These are phyloP conservation scores for Rhizophagus prolifer DNA, from an alignment of 192 early-diverging fungal species.

Conservation along the genomic window DNA sequence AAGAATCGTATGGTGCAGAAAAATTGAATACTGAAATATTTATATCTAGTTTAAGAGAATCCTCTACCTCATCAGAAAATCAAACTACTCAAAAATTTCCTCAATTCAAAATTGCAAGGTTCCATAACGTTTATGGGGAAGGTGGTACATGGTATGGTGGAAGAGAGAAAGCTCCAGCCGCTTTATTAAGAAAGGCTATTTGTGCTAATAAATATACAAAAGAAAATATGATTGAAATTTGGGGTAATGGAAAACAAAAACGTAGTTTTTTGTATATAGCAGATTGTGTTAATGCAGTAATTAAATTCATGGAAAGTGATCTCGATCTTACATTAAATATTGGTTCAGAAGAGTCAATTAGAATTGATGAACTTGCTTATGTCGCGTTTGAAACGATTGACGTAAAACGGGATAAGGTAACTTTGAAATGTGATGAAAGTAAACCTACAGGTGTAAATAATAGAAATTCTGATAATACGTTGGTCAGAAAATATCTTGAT, in stretches of 20 bases:
- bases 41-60: background rate
- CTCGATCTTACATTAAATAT: background rate
- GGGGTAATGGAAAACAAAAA: background rate
- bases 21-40: background rate
- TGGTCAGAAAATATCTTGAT: background rate
- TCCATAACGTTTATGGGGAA: background rate
- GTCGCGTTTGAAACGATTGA: background rate
- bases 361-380: background rate
- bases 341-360: background rate
- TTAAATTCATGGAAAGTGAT: constrained; percentile 7
- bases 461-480: background rate
- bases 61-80: background rate
- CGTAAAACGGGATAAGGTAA: background rate
- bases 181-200: constrained; percentile 1
- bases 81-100: background rate
- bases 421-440: background rate
- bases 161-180: background rate
- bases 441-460: background rate
- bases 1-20: constrained; percentile 1
- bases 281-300: background rate
- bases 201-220: background rate
- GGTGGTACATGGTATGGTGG: background rate
- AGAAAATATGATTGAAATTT: constrained; percentile 5
- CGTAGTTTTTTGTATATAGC: constrained; percentile 6
- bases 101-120: background rate